These are phyloP conservation scores for Cytospora mali DNA, from an alignment of 2,329 filamentous ascomycete species.

Conservation along the genomic window DNA sequence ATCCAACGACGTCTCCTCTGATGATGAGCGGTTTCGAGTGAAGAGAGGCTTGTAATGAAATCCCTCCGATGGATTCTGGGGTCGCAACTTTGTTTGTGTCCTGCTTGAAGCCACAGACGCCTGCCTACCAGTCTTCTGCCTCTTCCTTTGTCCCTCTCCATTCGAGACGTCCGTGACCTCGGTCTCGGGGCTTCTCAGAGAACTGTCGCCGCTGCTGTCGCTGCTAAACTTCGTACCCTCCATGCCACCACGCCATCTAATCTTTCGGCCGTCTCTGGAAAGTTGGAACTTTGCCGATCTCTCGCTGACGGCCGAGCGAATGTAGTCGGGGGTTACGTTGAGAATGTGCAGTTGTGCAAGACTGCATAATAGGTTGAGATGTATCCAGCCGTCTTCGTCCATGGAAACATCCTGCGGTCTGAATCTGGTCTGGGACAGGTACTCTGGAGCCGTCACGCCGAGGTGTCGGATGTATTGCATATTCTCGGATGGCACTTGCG, in stretches of 20 bases:
- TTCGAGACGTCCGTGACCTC: slow-evolving; percentile 52
- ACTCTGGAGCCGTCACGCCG: slow-evolving; percentile 50
- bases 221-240: slow-evolving; percentile 68
- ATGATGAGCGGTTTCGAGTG: slow-evolving; percentile 50
- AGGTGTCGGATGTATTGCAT: slow-evolving; percentile 78
- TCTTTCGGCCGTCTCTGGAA: slow-evolving; percentile 74
- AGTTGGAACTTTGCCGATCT: slow-evolving; percentile 77
- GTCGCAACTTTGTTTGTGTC: slow-evolving; percentile 43
- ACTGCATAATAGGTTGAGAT: slow-evolving; percentile 77
- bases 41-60: slow-evolving; percentile 70
- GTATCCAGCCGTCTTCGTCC: slow-evolving; percentile 76
- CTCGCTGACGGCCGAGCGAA: slow-evolving; percentile 70
- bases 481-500: slow-evolving; percentile 75
- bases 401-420: slow-evolving; percentile 53
- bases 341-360: slow-evolving; percentile 85
- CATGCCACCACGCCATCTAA: slow-evolving; percentile 75
- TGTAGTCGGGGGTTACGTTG: slow-evolving; percentile 78
- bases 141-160: slow-evolving; percentile 48
- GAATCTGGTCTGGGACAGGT: slow-evolving; percentile 47
- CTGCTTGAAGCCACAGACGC: slow-evolving; percentile 41
- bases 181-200: slow-evolving; percentile 50
- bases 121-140: slow-evolving; percentile 46
- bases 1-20: slow-evolving; percentile 51
- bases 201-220: slow-evolving; percentile 58
- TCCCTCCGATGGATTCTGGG: slow-evolving; percentile 44